Base-by-base conservation (phyloP, 148 eudicot genomes). In the Rhododendron simsii region DNA sequence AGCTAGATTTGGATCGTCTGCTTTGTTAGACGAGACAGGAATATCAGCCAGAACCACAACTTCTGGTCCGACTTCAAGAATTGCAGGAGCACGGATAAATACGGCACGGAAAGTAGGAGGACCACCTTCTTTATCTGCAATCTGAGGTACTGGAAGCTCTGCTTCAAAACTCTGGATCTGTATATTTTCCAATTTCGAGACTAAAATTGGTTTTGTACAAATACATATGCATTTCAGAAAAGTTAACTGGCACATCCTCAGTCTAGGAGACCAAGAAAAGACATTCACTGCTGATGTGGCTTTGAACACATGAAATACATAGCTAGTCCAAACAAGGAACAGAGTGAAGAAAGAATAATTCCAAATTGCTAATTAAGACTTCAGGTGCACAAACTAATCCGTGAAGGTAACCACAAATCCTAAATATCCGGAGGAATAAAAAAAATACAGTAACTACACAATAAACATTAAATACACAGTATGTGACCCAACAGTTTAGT, bases 111-210 rank as follows among this genome's bases (percentile, higher is more conserved):
- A 97, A 84, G 82, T 91, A 84, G 94, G 91, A 84, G 95, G 92
- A 45, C 98, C 98, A 59, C 99, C 99, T 94, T 97, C 98, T 87
- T 87, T 90, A 81, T 89, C 95, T 80, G 92, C 90, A 87, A 97
- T 89, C 63, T 88, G 87, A 61, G 99, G 98, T 85, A 94, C 91
- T n/a, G 90, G 57, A 81, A 97, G 85, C 69, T 97, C 99, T 57
- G 95, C 93, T 91, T 95, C 99, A 85, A 97, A 97, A 93, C 99
- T 97, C 90, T 93, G 98, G 81, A 97, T 92, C 99, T 97, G 88
- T 15, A 73, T 44, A 48, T 71, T 51, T 67, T 47, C 48, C 23
- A 59, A 37, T 28, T 26, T 41, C 39, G 21, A 45, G 9, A 84
- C 26, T 33, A 14, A 14, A 73, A 50, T 23, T 26, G 39, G 76